Evolutionary conservation across 495 filamentous ascomycete species (phyloP).

Genomic region (Neurospora sp.): DNA sequence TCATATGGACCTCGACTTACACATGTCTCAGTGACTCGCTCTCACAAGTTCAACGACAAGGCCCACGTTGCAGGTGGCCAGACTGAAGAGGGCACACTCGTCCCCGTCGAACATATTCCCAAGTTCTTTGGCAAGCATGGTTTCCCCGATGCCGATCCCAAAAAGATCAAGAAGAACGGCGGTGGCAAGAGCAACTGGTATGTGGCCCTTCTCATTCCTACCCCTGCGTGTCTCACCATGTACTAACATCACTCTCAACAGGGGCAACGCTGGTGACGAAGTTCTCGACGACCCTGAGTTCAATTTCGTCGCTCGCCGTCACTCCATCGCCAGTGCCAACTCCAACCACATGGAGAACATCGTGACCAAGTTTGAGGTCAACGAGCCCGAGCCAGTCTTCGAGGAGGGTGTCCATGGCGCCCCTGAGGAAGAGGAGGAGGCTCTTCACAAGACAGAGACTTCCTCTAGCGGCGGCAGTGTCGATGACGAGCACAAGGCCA

Average conservation of each 20-base stretch:
- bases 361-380: slow-evolving; percentile 82
- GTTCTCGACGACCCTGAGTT: slow-evolving; percentile 62
- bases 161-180: slow-evolving; percentile 94
- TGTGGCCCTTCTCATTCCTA: slow-evolving; percentile 18
- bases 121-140: slow-evolving; percentile 89
- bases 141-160: slow-evolving; percentile 69
- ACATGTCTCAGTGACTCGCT: slow-evolving; percentile 67
- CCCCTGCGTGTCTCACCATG: neutral
- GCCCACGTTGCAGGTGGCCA: slow-evolving; percentile 55
- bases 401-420: slow-evolving; percentile 68
- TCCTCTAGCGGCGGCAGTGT: slow-evolving; percentile 34
- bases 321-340: slow-evolving; percentile 71
- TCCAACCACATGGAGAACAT: slow-evolving; percentile 52
- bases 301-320: slow-evolving; percentile 74
- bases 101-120: slow-evolving; percentile 62
- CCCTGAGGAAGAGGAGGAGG: slow-evolving; percentile 37
- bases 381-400: slow-evolving; percentile 78
- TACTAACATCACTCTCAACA: slow-evolving; percentile 24
- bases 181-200: slow-evolving; percentile 93
- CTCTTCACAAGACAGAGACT: slow-evolving; percentile 44
- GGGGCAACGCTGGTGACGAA: slow-evolving; percentile 80
- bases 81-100: slow-evolving; percentile 46
- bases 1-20: slow-evolving; percentile 7
- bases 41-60: slow-evolving; percentile 85
- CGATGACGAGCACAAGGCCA: slow-evolving; percentile 24